Base-by-base conservation (phyloP, 352 stramenopile species). In the Phytophthora hibernalis region DNA sequence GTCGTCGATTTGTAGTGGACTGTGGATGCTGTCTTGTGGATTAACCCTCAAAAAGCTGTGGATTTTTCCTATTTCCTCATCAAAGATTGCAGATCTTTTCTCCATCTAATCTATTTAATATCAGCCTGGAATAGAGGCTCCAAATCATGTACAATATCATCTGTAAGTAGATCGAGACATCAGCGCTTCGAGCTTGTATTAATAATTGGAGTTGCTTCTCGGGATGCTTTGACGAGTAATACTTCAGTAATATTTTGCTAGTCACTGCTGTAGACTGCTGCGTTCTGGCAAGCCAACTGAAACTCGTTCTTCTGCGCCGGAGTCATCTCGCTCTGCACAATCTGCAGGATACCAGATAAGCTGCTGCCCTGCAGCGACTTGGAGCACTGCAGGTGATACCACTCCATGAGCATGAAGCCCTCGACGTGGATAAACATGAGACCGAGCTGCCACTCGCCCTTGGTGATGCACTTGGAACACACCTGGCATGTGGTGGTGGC, bases 351-450 rank as follows among this genome's bases (percentile, higher is more conserved):
- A 33, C 88, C 74, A 30, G 69, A 69, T 26, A 90, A 66, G n/a
- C 72, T 70, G 49, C 70, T 73, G 54, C 75, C 82, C 2, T 85
- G 80, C 18, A 92, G 70, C 50, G 64, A 64, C 38, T 72, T 69
- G 53, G 71, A 77, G 73, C 86, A 94, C 43, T 77, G 69, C 24
- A 94, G 61, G 65, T 94, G 86, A 65, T 92, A 80, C 86, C 86
- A 94, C 68, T 94, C 86, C 82, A 94, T 91, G 63, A 94, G 79
- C 86, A 94, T 92, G 74, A 92, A 94, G 53, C 86, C 86, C 38
- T 94, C 86, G 60, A 91, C 73, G 74, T 94, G 86, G 62, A 92
- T 83, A 68, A 92, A 94, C 86, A 94, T 94, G 68, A 91, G 80
- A 2, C 86, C 86, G 49, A 94, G 68, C 52, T 92, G 84, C 80